Evolutionary conservation across 352 stramenopile genomes (phyloP).

Genomic region (Globisporangium solare): DNA sequence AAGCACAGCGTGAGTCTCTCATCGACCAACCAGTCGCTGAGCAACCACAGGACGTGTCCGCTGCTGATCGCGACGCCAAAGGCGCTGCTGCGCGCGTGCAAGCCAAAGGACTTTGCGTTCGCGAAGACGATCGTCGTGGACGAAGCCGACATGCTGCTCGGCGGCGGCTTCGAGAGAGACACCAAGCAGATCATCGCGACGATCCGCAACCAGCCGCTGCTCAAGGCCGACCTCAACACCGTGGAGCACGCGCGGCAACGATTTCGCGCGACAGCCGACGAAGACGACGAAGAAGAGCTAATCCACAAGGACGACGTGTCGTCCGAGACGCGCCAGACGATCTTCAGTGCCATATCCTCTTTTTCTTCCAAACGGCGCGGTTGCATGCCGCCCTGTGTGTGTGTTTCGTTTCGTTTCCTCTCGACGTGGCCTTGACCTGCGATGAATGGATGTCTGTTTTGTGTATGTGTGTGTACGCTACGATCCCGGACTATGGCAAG

Average conservation of each 20-base stretch:
- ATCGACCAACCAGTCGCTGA: conserved; percentile 46
- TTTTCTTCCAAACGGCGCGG: conserved; percentile 10
- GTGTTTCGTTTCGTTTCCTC: background rate
- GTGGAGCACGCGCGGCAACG: conserved; percentile 12
- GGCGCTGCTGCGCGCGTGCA: conserved; percentile 56
- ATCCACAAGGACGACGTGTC: conserved; percentile 23
- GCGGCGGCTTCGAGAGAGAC: conserved; percentile 67
- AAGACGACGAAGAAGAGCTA: conserved; percentile 12
- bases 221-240: conserved; percentile 38
- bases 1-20: conserved; percentile 37
- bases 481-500: conserved; percentile 78
- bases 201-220: conserved; percentile 73
- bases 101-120: conserved; percentile 69
- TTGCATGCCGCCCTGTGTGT: background rate
- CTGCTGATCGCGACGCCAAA: conserved; percentile 65
- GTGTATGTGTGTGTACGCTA: conserved; percentile 32
- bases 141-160: conserved; percentile 79
- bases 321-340: conserved; percentile 37
- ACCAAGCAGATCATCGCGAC: conserved; percentile 80
- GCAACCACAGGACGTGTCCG: conserved; percentile 28
- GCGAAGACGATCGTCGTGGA: conserved; percentile 71
- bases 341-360: conserved; percentile 85
- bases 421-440: conserved; percentile 18
- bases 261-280: conserved; percentile 4
- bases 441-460: conserved; percentile 14